Base-by-base conservation (phyloP, 805 yeast species). In the Starmerella riodocensis region DNA sequence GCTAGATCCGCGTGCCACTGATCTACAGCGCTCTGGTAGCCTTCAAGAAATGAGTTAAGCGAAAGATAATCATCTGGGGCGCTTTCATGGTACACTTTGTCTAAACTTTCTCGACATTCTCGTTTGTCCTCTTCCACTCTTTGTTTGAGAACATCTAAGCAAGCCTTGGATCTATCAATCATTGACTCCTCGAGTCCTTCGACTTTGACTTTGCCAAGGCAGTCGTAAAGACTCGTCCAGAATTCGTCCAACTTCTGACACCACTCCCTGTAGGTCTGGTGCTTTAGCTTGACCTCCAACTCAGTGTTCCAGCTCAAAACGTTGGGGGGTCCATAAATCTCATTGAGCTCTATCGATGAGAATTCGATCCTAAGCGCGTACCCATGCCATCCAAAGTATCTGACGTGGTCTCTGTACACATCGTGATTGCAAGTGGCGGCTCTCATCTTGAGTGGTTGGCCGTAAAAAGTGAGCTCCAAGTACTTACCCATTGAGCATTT, bases 401-500 rank as follows among this genome's bases (percentile, higher is more conserved):
- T 74, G 17, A 78, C 73, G 54, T 86, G 94, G 44, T 79, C 83
- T 39, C 76, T 73, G 48, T 82, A 78, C 41, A 78, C 76, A 55
- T 85, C 84, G 59, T 88, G 96, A 0, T 67, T 59, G 57, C 98
- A 91, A 17, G 69, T 66, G 1, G 78, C 79, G 2, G 76, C 78
- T 5, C 74, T 64, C 41, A 74, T 63, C 12, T 71, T 64, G 28
- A 74, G 62, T 16, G 63, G 65, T 26, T 65, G 59, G 40, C 79
- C 72, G 81, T 93, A 84, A 55, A 86, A 86, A 23, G 79, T 65
- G 18, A 86, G 63, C 61, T 91, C 97, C 19, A 91, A 63, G 55
- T 81, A 91, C 54, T 93, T 93, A 0, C 97, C 98, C 59, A 91
- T 78, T 0, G 97, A 88, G 47, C 76, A 77, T 53, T 78, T 84